Conservation (phyloP, 805 yeast species). For the Zygotorulaspora danielsina region DNA sequence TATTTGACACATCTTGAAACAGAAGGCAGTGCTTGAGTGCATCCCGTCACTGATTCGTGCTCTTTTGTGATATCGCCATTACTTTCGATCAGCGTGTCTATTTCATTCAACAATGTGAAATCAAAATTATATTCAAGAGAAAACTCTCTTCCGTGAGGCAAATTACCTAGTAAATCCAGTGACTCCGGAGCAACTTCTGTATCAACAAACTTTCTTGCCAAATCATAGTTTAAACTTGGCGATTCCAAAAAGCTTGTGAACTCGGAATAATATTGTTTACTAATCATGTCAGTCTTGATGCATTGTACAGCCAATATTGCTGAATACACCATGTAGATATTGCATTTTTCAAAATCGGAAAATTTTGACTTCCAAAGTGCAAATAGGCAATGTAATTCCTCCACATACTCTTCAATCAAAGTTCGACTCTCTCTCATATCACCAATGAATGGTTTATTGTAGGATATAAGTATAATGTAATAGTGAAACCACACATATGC, state of each 20-base stretch:
- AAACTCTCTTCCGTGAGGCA: too few relatives aligned
- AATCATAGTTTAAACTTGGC: constrained; percentile 14
- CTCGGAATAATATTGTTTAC: constrained; percentile 4
- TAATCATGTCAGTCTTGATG: constrained; percentile 10
- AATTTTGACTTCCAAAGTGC: constrained; percentile 12
- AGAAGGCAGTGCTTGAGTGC: too few relatives aligned
- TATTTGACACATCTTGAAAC: constrained; percentile 3
- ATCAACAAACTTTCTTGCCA: constrained; percentile 6
- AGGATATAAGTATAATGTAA: constrained; percentile 46
- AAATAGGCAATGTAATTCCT: constrained; percentile 14
- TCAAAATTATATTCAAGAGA: constrained; percentile 18
- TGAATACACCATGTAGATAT: constrained; percentile 17
- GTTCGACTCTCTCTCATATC: constrained; percentile 9
- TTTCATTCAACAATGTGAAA: constrained; percentile 17
- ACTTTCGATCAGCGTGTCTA: constrained; percentile 15
- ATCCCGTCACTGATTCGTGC: too few relatives aligned
- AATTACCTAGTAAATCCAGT: too few relatives aligned
- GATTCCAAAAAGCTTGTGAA: constrained; percentile 16
- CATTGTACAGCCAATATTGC: constrained; percentile 20
- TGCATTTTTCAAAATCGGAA: constrained; percentile 14
- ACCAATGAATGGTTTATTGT: constrained; percentile 47
- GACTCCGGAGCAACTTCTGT: constrained; percentile 7
- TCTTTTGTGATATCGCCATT: too few relatives aligned
- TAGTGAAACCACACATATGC: constrained; percentile 46
- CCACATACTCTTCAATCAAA: constrained; percentile 14